Base-by-base conservation (phyloP, 1,284 basidiomycete genomes). In the Apiotrichum gracile region DNA sequence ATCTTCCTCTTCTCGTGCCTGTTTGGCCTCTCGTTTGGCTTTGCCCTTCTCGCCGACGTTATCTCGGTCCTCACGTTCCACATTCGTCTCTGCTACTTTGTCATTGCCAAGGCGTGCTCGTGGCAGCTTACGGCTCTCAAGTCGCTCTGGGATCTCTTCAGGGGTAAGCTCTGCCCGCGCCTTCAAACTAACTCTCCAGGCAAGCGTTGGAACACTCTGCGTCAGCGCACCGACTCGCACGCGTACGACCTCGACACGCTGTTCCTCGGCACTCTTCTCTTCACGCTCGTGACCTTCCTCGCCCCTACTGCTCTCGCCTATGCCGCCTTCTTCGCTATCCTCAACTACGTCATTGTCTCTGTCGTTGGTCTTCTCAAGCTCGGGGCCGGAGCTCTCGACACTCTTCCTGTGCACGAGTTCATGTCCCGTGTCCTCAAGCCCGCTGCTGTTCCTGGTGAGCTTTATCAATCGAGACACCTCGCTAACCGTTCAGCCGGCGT, bases 241-340 rank as follows among this genome's bases (percentile, higher is more conserved):
- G 83, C 86, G 60, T 97, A 97, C 68, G 89, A 94, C 58, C 79
- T 94, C 25, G 94, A 98, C 70, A 92, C 97, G 70, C 81, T 97
- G 13, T 79, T 97, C 27, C 85, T 98, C 27, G 94, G 94, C 16
- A 94, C 94, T 0, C 86, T 98, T 40, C 79, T 98, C 24, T 97
- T 98, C 76, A 97, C 92, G 0, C 80, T 97, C 17, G 80, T 91
- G 5, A 84, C 86, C 0, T 97, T 98, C 70, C 79, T 97, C 5
- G 86, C 90, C 52, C 94, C 96, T 1, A 97, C 96, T 0, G 83
- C 94, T 3, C 67, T 88, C 25, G 86, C 85, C 0, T 98, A 94
- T 70, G 91, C 93, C 61, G 73, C 83, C 0, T 76, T 92, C 1
- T 94, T 97, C 61, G 85, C 86, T 3, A 58, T 83, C 52, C 51